Conservation (phyloP, 164 flowering plant genomes). For the Platanus orientalis region DNA sequence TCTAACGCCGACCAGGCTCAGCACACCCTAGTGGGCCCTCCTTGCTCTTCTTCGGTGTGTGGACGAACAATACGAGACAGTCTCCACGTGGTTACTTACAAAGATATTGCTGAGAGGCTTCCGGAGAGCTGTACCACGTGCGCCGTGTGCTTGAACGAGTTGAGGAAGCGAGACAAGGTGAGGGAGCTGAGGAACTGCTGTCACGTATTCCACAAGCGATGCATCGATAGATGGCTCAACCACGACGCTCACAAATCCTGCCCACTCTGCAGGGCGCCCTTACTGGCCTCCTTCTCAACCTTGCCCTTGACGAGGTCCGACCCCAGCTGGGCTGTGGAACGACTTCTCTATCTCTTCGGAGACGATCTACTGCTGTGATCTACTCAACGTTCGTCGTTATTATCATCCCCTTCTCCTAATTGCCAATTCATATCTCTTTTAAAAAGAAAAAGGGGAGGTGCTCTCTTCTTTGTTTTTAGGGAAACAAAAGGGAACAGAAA, state of each 20-base stretch:
- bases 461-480: too few species aligned
- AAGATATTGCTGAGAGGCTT: slow-evolving; percentile 11
- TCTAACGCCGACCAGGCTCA: too few species aligned
- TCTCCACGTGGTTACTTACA: slow-evolving; percentile 23
- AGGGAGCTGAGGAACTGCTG: slow-evolving; percentile 53
- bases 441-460: too few species aligned
- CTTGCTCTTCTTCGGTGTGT: slow-evolving; percentile 10
- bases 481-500: too few species aligned
- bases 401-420: too few species aligned
- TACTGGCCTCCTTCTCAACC: slow-evolving; percentile 18
- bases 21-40: not conserved
- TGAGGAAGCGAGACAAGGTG: slow-evolving; percentile 36
- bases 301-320: slow-evolving; percentile 14
- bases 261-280: slow-evolving; percentile 55
- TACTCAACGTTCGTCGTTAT: not conserved
- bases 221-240: slow-evolving; percentile 60
- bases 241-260: slow-evolving; percentile 46
- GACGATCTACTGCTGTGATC: slow-evolving; percentile 38
- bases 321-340: slow-evolving; percentile 64
- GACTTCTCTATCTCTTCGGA: slow-evolving; percentile 54
- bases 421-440: too few species aligned
- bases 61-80: slow-evolving; percentile 25
- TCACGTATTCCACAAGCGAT: slow-evolving; percentile 62
- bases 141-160: slow-evolving; percentile 55
- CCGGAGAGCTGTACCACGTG: slow-evolving; percentile 31